phyloP scores from a whole-genome alignment of 306 rosid genomes.

The Cicer arietinum region DNA sequence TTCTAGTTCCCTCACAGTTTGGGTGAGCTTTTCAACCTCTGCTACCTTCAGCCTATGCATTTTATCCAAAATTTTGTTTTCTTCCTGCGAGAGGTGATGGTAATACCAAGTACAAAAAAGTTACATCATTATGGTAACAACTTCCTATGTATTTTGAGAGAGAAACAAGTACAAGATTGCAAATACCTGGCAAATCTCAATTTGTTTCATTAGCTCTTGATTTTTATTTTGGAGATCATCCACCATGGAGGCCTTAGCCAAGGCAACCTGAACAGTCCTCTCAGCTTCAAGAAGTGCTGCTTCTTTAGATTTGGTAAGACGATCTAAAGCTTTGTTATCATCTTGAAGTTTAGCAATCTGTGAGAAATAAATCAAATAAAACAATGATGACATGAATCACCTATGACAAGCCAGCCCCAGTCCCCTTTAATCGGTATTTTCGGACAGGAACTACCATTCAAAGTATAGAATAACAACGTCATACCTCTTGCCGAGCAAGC shows the following conservation, averaged over 20 bases:
- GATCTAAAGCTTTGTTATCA: conserved; percentile 95
- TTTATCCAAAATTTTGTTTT: conserved; percentile 96
- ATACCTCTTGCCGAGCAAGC: conserved; percentile 97
- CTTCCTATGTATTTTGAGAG: not conserved
- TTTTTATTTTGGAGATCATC: conserved; percentile 99
- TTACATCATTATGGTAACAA: conserved; percentile 8
- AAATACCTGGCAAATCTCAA: conserved; percentile 97
- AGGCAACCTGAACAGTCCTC: conserved; percentile 93
- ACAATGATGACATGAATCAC: conserved; percentile 40
- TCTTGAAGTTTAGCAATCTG: conserved; percentile 99
- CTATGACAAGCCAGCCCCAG: conserved; percentile 3
- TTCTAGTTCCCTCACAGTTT: conserved; percentile 97
- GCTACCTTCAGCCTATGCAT: conserved; percentile 99
- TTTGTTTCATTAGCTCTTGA: conserved; percentile 95
- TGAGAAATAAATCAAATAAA: conserved; percentile 45
- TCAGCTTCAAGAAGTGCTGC: conserved; percentile 97
- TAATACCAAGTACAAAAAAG: conserved; percentile 25
- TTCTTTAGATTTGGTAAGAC: conserved; percentile 98
- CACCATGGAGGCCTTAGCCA: conserved; percentile 99
- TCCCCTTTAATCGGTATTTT: conserved; percentile 27
- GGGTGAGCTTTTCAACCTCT: conserved; percentile 98
- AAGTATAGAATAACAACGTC: conserved; percentile 28
- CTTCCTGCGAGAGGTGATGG: conserved; percentile 70
- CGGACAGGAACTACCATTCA: conserved; percentile 11
- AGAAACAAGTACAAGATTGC: conserved; percentile 15